Percentiles rank a stretch among this genome's conserved stretches.
phyloP scores from a whole-genome alignment of 495 filamentous ascomycete genomes.

The Tuber calosporum region DNA sequence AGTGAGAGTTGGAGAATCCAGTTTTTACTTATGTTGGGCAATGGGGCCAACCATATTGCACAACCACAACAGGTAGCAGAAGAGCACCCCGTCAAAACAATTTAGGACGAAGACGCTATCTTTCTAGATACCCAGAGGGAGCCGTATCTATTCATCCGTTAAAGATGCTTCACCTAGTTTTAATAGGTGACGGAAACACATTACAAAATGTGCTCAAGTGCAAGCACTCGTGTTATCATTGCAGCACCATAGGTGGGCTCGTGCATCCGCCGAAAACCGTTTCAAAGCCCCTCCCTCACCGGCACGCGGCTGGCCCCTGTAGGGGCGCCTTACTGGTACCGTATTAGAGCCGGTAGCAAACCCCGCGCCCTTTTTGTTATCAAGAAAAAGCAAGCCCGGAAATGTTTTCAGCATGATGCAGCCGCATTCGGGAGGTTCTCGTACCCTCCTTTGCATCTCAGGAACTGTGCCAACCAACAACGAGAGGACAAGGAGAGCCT shows the following conservation, averaged over 20 bases:
- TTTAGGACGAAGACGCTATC: background rate
- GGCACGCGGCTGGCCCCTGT: background rate
- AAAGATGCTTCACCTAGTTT: background rate
- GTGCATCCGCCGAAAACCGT: background rate
- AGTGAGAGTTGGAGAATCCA: background rate
- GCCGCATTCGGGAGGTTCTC: too few relatives aligned
- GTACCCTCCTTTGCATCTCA: too few relatives aligned
- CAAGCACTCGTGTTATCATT: background rate
- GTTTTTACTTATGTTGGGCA: background rate
- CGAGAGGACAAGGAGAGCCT: too few relatives aligned
- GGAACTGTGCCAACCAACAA: too few relatives aligned
- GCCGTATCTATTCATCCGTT: background rate
- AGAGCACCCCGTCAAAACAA: background rate
- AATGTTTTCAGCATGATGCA: too few relatives aligned
- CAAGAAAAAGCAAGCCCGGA: background rate
- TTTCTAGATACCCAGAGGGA: background rate
- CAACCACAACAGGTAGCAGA: background rate
- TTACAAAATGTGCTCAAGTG: background rate
- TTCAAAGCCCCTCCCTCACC: background rate
- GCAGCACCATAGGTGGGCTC: background rate
- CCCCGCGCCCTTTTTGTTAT: background rate
- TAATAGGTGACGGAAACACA: background rate
- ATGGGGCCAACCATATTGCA: background rate
- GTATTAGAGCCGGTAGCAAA: background rate
- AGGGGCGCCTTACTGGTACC: background rate